Evolutionary conservation across 73 alveolate genomes (phyloP), one percentile per base, ranked within the genome.

Genomic region (Uronychia binucleata): DNA sequence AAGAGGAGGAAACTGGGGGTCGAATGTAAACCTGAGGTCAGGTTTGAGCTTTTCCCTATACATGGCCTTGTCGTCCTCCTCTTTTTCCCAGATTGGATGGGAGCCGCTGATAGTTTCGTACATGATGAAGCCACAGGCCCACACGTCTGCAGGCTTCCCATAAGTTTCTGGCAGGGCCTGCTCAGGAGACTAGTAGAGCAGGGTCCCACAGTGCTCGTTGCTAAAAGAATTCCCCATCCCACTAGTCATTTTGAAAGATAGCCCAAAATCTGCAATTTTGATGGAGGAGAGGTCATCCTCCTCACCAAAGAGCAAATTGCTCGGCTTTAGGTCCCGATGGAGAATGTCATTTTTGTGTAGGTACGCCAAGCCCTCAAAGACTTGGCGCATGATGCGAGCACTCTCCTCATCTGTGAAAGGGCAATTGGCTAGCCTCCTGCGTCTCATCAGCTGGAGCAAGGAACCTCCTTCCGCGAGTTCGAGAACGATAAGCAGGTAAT

Each of bases 251-350:
- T 80, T 57, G 11, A n/a, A 30, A 28, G 86, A 77, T 0, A 80
- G 31, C 78, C 88, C 88, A 58, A 81, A 81, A 33, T 81, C 88
- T 0, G 74, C 30, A 25, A 81, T 81, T 60, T 81, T 81, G 5
- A 81, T 1, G 27, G 88, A 81, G 80, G 31, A 14, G 27, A 59
- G 25, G 33, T 81, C 88, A 31, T 33, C 79, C 33, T 81, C 74
- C 11, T 33, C 28, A 0, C 30, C 76, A 57, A 81, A 59, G 13
- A 96, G 86, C 75, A 96, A 57, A 91, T 96, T 96, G 28, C 94
- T 89, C 31, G 94, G 92, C 75, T 94, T 96, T 82, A 96, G 76
- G 88, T 96, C 98, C 88, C 99, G 60, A 79, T 95, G 99, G 60
- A 95, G 91, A 0, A 94, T 86, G 33, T 85, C 83, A 81, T 91